Evolutionary conservation across 768 basidiomycete species (phyloP).

Genomic region (Omphalotus guepiniiformis): DNA sequence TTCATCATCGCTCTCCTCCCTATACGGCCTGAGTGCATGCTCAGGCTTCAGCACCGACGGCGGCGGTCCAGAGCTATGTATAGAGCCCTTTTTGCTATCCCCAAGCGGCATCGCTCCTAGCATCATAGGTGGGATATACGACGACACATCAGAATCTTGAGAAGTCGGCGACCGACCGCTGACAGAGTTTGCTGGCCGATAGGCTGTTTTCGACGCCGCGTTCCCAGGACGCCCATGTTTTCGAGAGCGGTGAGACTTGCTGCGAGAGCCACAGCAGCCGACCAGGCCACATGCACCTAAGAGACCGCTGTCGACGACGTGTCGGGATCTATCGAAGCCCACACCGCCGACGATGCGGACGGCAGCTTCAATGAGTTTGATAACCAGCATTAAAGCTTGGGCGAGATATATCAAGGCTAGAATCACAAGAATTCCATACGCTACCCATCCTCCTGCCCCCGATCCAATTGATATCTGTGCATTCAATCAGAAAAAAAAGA

Average conservation of each 20-base stretch:
- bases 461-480: constrained; percentile 76
- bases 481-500: constrained; percentile 11
- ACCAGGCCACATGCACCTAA: constrained; percentile 75
- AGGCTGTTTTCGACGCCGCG: constrained; percentile 2
- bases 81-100: constrained; percentile 41
- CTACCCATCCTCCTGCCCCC: constrained; percentile 86
- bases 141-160: constrained; percentile 40
- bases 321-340: constrained; percentile 80
- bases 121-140: constrained; percentile 42
- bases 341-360: constrained; percentile 73
- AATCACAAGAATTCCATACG: constrained; percentile 88
- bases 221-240: constrained; percentile 8
- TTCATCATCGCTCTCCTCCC: constrained; percentile 77
- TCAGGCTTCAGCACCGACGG: constrained; percentile 76
- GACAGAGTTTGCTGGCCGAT: constrained; percentile 2
- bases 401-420: constrained; percentile 78
- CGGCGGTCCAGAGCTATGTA: constrained; percentile 51
- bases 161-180: constrained; percentile 1
- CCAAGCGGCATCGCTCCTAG: constrained; percentile 21
- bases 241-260: constrained; percentile 31
- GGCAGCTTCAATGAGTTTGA: constrained; percentile 82
- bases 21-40: constrained; percentile 70
- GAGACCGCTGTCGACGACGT: constrained; percentile 82
- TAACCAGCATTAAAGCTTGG: constrained; percentile 74
- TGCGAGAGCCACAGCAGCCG: constrained; percentile 54